Evolutionary conservation across 1,284 basidiomycete species (phyloP), one percentile per base, ranked within the genome.

Genomic region (Erythrobasidium hasegawianum): DNA sequence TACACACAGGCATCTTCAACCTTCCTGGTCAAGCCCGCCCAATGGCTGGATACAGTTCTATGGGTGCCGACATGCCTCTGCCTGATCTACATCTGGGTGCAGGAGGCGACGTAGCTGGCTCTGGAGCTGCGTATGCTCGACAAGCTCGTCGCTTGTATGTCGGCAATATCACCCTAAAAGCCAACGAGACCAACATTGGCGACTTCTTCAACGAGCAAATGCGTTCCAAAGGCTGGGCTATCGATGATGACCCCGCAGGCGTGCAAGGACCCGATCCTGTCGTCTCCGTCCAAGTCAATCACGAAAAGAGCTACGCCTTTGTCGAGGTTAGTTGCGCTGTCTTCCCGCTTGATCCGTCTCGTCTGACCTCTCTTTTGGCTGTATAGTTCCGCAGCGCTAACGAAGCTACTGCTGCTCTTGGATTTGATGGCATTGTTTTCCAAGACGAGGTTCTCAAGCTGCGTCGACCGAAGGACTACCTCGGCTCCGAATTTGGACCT

Each of bases 281-380:
- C 41, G 83, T 94, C 24, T 87, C 87, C 10, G 92, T 95, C 1
- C 90, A 96, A 75, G 89, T 96, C 80, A 97, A 97, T 76, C 90
- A 91, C 73, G 96, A 97, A 78, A 97, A 97, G 82, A 91, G 90
- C 72, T 97, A 96, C 75, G 96, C 95, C 0, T 97, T 96, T 76
- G 87, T 96, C 62, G 93, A 97, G 81, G 92, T 92, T 75, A 70
- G 81, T 72, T 59, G 26, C 33, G 38, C 14, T 59, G 14, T 29
- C 18, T 26, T 39, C 38, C 22, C 14, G 16, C 2, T 18, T 3
- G 47, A 38, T 18, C 20, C 1, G 13, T 13, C 18, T n/a, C 13
- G 1, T 16, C 33, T 45, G 26, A n/a, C 20, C 9, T 1, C 14
- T n/a, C 39, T 52, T 41, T 64, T 71, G 39, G 76, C 43, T n/a